These are phyloP conservation scores for Aquanectria penicillioides DNA, from an alignment of 2,329 filamentous ascomycete genomes.

Conservation along the genomic window DNA sequence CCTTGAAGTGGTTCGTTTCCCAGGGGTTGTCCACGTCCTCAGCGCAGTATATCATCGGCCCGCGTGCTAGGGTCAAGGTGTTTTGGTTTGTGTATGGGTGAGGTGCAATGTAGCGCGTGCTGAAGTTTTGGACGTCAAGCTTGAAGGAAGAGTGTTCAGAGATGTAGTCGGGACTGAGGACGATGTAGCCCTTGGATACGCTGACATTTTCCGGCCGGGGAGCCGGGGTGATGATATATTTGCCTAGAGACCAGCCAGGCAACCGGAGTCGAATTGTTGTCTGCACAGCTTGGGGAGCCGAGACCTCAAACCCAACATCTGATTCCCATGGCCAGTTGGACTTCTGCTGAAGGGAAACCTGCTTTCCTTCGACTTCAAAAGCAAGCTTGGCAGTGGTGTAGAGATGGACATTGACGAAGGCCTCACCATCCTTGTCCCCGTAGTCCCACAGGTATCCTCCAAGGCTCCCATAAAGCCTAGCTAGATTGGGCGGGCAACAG, in stretches of 20 bases:
- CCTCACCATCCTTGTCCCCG: constrained; percentile 38
- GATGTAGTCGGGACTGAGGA: constrained; percentile 53
- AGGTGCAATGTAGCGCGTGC: constrained; percentile 59
- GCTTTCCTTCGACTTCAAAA: constrained; percentile 47
- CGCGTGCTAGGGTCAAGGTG: constrained; percentile 63
- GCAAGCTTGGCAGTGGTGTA: constrained; percentile 60
- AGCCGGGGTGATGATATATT: constrained; percentile 48
- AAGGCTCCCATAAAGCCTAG: constrained; percentile 63
- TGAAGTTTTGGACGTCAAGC: constrained; percentile 56
- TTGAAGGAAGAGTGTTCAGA: constrained; percentile 44
- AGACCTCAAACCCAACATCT: constrained; percentile 57
- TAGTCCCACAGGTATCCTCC: constrained; percentile 67
- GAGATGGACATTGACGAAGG: constrained; percentile 64
- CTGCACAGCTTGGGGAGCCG: constrained; percentile 24
- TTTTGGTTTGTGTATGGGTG: constrained; percentile 66
- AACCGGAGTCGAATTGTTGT: constrained; percentile 61
- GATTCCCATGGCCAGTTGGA: constrained; percentile 69
- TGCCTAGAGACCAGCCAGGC: constrained; percentile 59
- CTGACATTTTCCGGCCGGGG: constrained; percentile 18
- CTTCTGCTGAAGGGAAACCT: constrained; percentile 49
- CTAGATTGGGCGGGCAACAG: constrained; percentile 70
- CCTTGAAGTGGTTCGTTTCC: constrained; percentile 66
- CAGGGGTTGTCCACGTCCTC: constrained; percentile 68
- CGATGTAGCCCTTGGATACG: constrained; percentile 60
- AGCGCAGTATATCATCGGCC: constrained; percentile 68